phyloP scores from a whole-genome alignment of 257 asterid genomes.

The Jacaranda mimosifolia region DNA sequence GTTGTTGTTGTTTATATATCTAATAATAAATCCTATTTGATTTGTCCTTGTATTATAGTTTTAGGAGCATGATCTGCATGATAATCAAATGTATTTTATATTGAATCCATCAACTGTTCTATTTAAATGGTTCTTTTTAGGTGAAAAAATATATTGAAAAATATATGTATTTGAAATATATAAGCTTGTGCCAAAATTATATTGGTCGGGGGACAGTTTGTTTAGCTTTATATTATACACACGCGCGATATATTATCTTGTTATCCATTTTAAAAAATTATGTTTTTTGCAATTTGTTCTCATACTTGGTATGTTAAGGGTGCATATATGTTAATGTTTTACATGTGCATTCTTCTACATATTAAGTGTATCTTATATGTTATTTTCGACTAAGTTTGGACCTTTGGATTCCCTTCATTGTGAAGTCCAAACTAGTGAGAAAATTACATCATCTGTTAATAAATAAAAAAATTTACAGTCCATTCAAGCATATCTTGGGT shows the following conservation, averaged over 20 bases:
- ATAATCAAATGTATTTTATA: not conserved
- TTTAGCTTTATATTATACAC: not conserved
- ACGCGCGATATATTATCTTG: not conserved
- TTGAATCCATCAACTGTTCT: not conserved
- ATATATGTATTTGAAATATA: not conserved
- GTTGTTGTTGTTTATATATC: too few species aligned
- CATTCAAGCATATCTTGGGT: too few species aligned
- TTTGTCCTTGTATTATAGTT: not conserved
- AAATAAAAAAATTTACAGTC: too few species aligned
- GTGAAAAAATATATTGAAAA: not conserved
- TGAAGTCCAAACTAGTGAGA: not conserved
- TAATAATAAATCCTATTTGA: not conserved
- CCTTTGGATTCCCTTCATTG: not conserved
- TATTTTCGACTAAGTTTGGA: constrained; percentile 8
- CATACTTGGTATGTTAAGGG: not conserved
- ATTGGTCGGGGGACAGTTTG: not conserved
- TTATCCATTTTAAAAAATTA: not conserved
- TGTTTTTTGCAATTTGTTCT: constrained; percentile 1
- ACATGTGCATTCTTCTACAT: not conserved
- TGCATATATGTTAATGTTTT: not conserved
- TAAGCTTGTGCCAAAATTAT: not conserved
- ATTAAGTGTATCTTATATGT: not conserved
- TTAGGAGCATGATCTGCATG: not conserved
- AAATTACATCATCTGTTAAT: not conserved
- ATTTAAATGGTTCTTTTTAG: not conserved